These are phyloP conservation scores for Phytophthora cryptogea DNA, from an alignment of 352 stramenopile genomes.

Conservation along the genomic window DNA sequence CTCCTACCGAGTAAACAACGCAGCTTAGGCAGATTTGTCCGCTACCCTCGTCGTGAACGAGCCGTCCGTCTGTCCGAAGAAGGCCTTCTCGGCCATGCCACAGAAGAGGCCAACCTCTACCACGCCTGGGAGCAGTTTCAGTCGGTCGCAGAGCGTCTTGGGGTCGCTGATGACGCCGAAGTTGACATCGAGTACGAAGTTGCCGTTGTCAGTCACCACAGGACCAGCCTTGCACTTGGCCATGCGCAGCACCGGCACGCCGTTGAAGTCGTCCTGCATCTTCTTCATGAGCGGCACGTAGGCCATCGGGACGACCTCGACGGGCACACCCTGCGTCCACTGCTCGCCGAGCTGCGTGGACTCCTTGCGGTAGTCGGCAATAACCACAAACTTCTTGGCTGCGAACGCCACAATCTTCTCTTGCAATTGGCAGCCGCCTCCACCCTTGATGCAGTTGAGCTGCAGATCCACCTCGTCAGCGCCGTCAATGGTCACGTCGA, in stretches of 20 bases:
- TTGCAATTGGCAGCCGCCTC: constrained; percentile 94
- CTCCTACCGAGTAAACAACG: not conserved
- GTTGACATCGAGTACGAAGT: constrained; percentile 91
- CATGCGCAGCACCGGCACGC: constrained; percentile 76
- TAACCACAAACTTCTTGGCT: constrained; percentile 98
- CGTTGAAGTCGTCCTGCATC: constrained; percentile 58
- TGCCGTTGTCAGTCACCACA: constrained; percentile 97
- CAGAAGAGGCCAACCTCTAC: constrained; percentile 90
- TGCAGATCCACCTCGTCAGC: constrained; percentile 97
- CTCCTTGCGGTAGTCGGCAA: constrained; percentile 95
- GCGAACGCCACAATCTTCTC: constrained; percentile 95
- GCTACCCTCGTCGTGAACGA: constrained; percentile 70
- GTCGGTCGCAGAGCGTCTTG: constrained; percentile 57
- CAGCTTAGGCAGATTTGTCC: constrained; percentile 28
- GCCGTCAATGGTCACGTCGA: constrained; percentile 99
- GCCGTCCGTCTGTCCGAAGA: constrained; percentile 86
- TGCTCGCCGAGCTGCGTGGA: constrained; percentile 84
- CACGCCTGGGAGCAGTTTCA: constrained; percentile 87
- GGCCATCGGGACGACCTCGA: constrained; percentile 98
- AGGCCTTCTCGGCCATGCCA: constrained; percentile 88
- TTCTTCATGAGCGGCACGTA: constrained; percentile 94
- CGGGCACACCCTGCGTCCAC: constrained; percentile 91
- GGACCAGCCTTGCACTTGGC: constrained; percentile 93
- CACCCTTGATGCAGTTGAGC: constrained; percentile 98
- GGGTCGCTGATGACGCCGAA: constrained; percentile 82